Percentiles rank a stretch among this genome's conserved stretches.
phyloP scores from a whole-genome alignment of 768 basidiomycete species.

The Amanita polypyramis region DNA sequence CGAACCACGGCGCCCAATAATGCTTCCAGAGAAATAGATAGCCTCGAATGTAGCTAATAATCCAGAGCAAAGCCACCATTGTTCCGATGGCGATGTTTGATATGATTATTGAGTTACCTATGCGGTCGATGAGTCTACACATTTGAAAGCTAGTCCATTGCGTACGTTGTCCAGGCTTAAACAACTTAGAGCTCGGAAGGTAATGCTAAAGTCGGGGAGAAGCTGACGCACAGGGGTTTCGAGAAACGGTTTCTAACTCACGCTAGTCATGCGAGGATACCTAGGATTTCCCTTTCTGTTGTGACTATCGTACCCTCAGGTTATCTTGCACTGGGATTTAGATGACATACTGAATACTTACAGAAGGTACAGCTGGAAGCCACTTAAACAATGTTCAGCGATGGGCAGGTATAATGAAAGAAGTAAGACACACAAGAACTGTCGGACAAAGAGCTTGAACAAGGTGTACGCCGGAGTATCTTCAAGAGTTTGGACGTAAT shows the following conservation, averaged over 20 bases:
- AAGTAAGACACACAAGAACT: constrained; percentile 32
- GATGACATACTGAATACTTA: constrained; percentile 12
- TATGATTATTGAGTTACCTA: constrained; percentile 26
- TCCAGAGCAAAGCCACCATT: constrained; percentile 26
- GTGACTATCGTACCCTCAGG: constrained; percentile 18
- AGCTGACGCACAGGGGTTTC: not conserved
- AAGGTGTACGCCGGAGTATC: constrained; percentile 42
- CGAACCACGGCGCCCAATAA: constrained; percentile 42
- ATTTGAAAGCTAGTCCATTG: not conserved
- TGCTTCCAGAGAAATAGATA: constrained; percentile 24
- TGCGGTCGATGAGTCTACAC: not conserved
- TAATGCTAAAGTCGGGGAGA: constrained; percentile 25
- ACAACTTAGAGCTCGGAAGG: constrained; percentile 31
- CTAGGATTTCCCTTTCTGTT: constrained; percentile 36
- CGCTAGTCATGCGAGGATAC: constrained; percentile 34
- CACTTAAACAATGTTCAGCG: constrained; percentile 17
- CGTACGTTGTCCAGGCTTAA: constrained; percentile 35
- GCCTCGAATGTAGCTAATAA: constrained; percentile 20
- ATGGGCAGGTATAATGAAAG: not conserved
- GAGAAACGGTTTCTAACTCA: constrained; percentile 14
- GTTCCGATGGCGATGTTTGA: constrained; percentile 30
- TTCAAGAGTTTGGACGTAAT: constrained; percentile 36
- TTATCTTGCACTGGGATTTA: not conserved
- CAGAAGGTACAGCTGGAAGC: constrained; percentile 37
- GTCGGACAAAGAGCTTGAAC: constrained; percentile 35